Conservation (phyloP, 1,284 basidiomycete genomes). For the Sutorius eximius region DNA sequence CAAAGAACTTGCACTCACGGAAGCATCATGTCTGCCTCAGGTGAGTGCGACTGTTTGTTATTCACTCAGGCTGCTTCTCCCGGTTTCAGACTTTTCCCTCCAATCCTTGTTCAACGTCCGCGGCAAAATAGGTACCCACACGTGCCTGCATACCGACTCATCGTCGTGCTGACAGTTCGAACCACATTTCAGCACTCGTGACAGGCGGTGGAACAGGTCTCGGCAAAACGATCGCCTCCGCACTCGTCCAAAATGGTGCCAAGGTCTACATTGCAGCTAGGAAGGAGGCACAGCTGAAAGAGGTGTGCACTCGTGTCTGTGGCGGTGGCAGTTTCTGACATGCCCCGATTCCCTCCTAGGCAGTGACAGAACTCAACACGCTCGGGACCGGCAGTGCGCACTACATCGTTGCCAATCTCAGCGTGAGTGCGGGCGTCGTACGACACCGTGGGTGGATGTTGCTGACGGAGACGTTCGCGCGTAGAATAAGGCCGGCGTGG, state of each 20-base stretch:
- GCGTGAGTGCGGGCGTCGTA: conserved; percentile 45
- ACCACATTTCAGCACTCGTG: conserved; percentile 56
- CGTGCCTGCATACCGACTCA: not conserved
- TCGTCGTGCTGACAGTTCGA: conserved; percentile 3
- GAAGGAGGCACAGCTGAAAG: conserved; percentile 75
- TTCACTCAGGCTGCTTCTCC: not conserved
- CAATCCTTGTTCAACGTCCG: conserved; percentile 69
- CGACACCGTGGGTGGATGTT: conserved; percentile 25
- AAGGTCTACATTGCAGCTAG: conserved; percentile 86
- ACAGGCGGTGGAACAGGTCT: conserved; percentile 81
- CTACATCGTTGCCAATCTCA: conserved; percentile 74
- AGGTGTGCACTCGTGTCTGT: conserved; percentile 44
- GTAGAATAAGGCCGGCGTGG: conserved; percentile 78
- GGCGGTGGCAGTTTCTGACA: not conserved
- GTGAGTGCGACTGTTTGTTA: not conserved
- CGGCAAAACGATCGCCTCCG: conserved; percentile 79
- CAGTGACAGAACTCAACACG: conserved; percentile 59
- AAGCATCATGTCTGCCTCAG: conserved; percentile 15
- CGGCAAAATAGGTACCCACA: conserved; percentile 65
- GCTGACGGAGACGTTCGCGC: not conserved
- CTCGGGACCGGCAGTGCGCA: conserved; percentile 58
- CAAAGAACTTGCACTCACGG: not conserved
- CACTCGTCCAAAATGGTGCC: conserved; percentile 79
- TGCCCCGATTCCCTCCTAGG: conserved; percentile 37
- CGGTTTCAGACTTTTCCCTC: conserved; percentile 52